Percentiles rank a stretch among this genome's conserved stretches.
Evolutionary conservation across 2,329 filamentous ascomycete genomes (phyloP).

Genomic region (Apiospora hydei): DNA sequence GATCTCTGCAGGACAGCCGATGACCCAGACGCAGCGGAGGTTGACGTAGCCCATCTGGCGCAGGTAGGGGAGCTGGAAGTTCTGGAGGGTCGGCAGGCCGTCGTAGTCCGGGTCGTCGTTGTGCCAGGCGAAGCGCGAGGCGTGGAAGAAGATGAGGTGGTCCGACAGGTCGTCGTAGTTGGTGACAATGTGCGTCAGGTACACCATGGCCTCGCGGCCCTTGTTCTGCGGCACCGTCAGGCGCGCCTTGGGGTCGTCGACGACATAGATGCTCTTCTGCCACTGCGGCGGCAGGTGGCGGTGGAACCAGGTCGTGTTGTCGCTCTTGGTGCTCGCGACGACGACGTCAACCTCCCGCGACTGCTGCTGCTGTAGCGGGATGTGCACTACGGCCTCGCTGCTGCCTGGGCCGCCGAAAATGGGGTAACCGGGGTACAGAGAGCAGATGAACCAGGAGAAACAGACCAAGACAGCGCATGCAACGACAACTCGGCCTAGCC

Average conservation of each 20-base stretch:
- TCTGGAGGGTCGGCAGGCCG: conserved; percentile 55
- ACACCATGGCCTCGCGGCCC: conserved; percentile 68
- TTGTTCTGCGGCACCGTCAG: conserved; percentile 37
- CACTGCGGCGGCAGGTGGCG: conserved; percentile 45
- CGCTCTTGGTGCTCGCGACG: conserved; percentile 41
- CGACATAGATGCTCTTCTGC: conserved; percentile 62
- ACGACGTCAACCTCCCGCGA: conserved; percentile 39
- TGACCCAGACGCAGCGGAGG: conserved; percentile 55
- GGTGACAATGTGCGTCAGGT: conserved; percentile 68
- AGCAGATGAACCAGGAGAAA: conserved; percentile 2
- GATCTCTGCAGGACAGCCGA: conserved; percentile 37
- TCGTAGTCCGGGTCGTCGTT: conserved; percentile 53
- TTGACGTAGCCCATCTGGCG: conserved; percentile 64
- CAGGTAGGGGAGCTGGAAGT: conserved; percentile 59
- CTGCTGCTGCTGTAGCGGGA: neutral
- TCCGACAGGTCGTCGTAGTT: conserved; percentile 66
- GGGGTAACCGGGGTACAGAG: conserved; percentile 4
- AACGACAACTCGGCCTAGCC: neutral
- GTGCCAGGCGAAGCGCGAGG: conserved; percentile 63
- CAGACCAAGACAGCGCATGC: neutral
- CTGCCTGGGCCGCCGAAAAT: neutral
- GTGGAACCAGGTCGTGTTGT: conserved; percentile 51
- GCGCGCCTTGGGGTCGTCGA: conserved; percentile 52
- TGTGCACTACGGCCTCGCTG: neutral
- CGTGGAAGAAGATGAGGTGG: conserved; percentile 66